Conservation (phyloP, 805 yeast genomes). For the Suhomyces xylopsoci region DNA sequence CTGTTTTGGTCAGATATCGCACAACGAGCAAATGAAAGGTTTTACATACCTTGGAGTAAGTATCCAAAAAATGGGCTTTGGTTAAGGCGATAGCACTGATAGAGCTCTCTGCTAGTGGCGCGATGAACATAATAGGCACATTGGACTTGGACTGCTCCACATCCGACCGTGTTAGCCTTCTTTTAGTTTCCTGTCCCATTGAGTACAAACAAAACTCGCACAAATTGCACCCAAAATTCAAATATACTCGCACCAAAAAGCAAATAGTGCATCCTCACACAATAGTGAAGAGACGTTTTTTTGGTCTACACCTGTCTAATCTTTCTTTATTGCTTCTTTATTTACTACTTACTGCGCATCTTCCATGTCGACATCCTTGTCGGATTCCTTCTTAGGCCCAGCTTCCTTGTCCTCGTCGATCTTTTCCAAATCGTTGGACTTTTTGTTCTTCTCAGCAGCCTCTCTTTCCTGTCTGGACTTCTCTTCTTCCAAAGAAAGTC, state of each 20-base stretch:
- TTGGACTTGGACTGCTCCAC: background rate
- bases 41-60: constrained; percentile 42
- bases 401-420: constrained; percentile 29
- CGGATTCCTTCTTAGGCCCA: constrained; percentile 18
- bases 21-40: background rate
- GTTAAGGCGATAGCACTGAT: constrained; percentile 31
- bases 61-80: constrained; percentile 52
- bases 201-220: background rate
- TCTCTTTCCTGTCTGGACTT: constrained; percentile 85
- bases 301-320: background rate
- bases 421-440: constrained; percentile 27
- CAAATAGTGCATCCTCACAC: background rate
- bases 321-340: background rate
- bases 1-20: constrained; percentile 13
- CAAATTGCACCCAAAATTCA: background rate
- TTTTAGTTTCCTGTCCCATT: background rate
- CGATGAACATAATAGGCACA: constrained; percentile 12
- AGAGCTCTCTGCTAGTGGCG: constrained; percentile 17
- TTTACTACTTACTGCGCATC: constrained; percentile 4
- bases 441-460: constrained; percentile 34
- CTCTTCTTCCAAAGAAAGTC: constrained; percentile 93
- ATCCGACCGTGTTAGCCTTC: background rate
- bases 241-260: background rate
- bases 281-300: no score
- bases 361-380: constrained; percentile 11